Conservation (phyloP, 768 basidiomycete genomes). For the Amanita brunnescens region DNA sequence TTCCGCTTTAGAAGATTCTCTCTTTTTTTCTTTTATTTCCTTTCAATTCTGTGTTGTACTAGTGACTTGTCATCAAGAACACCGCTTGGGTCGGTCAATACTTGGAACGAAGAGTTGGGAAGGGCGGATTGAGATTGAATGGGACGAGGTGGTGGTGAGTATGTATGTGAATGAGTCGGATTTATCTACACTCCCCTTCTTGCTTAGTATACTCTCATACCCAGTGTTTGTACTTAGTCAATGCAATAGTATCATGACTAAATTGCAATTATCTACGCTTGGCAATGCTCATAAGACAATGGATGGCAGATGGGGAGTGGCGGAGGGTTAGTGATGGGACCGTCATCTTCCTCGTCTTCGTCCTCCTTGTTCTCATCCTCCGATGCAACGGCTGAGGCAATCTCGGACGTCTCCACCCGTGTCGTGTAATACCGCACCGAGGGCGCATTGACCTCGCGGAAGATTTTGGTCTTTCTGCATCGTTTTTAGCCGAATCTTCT, state of each 20-base stretch:
- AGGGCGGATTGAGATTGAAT: no score
- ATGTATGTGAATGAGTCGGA: no score
- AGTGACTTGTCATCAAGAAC: constrained; percentile 7
- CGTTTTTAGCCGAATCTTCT: constrained; percentile 79
- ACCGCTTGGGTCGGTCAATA: not conserved
- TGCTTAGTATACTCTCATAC: no score
- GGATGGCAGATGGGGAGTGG: no score
- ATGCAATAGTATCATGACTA: no score
- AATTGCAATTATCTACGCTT: no score
- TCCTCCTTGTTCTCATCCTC: constrained; percentile 41
- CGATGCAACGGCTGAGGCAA: constrained; percentile 40
- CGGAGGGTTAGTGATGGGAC: no score
- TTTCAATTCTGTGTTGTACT: not conserved
- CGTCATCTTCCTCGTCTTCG: constrained; percentile 28
- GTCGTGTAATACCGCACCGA: constrained; percentile 89
- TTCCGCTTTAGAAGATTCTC: not conserved
- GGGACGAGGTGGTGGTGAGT: no score
- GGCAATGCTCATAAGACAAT: no score
- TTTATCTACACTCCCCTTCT: no score
- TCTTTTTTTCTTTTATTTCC: not conserved
- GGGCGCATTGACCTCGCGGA: constrained; percentile 86
- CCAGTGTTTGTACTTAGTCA: no score
- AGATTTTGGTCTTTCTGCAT: constrained; percentile 80
- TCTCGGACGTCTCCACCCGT: constrained; percentile 73
- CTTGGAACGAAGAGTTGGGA: no score